phyloP scores from a whole-genome alignment of 139 green algal species.

The Chlorella ohadii region DNA sequence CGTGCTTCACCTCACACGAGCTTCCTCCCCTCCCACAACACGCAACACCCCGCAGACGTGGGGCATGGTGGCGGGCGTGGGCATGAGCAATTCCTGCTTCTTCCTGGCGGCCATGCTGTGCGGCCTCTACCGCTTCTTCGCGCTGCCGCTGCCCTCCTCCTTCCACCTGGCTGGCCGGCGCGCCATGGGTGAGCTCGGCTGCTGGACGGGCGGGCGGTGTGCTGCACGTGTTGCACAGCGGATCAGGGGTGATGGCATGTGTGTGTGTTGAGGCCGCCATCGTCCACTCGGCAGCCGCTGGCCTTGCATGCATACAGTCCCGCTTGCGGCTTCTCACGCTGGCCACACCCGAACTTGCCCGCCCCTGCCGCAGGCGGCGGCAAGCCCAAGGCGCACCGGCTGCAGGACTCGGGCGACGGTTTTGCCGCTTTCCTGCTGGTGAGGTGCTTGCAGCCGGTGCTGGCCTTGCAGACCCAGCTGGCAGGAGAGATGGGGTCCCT shows the following conservation, averaged over 20 bases:
- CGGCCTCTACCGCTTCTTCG: conserved; percentile 79
- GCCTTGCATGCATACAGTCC: too few relatives aligned
- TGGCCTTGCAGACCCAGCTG: too few relatives aligned
- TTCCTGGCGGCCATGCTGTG: conserved; percentile 78
- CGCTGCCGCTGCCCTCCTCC: conserved; percentile 76
- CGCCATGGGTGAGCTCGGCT: conserved; percentile 3
- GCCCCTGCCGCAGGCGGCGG: conserved; percentile 1
- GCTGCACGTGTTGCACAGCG: too few relatives aligned
- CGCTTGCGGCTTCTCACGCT: too few relatives aligned
- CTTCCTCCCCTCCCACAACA: too few relatives aligned
- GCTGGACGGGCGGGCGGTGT: too few relatives aligned
- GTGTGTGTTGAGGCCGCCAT: too few relatives aligned
- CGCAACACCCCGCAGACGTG: conserved; percentile 39
- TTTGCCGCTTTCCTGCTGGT: conserved; percentile 61
- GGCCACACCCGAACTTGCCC: too few relatives aligned
- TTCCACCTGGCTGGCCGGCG: conserved; percentile 63
- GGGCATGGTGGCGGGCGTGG: conserved; percentile 59
- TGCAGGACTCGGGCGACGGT: conserved; percentile 65
- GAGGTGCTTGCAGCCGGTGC: neutral
- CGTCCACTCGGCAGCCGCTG: too few relatives aligned
- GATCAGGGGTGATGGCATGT: too few relatives aligned
- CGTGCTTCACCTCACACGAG: too few relatives aligned
- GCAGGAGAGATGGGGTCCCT: too few relatives aligned
- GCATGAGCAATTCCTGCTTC: conserved; percentile 78
- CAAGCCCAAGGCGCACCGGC: neutral